phyloP scores from a whole-genome alignment of 2,329 filamentous ascomycete species.

The Exutisphaerella laricina region DNA sequence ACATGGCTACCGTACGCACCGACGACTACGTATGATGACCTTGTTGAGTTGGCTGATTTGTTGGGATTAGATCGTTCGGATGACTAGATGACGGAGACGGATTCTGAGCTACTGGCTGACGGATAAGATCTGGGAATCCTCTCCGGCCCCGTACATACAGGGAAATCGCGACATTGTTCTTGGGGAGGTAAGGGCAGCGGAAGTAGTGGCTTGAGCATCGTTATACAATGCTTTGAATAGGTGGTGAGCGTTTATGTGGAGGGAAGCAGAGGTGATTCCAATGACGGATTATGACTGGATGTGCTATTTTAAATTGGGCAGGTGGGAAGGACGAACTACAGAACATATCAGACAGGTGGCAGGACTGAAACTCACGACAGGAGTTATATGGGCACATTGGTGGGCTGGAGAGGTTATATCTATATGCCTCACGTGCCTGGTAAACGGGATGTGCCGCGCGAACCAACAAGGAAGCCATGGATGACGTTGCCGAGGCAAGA shows the following conservation, averaged over 20 bases:
- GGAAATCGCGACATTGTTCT: too few species aligned
- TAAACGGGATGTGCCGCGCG: background rate
- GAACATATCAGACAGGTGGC: too few species aligned
- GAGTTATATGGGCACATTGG: too few species aligned
- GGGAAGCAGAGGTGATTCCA: too few species aligned
- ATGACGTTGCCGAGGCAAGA: constrained; percentile 1
- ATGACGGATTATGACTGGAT: too few species aligned
- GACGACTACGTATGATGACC: background rate
- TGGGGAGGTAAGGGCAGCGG: too few species aligned
- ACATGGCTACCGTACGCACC: constrained; percentile 8
- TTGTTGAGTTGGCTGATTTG: constrained; percentile 2
- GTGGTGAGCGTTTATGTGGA: too few species aligned
- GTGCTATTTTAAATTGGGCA: too few species aligned
- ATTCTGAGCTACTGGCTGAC: constrained; percentile 4
- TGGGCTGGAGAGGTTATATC: too few species aligned
- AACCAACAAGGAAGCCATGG: background rate
- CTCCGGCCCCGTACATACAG: constrained; percentile 3
- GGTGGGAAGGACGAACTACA: too few species aligned
- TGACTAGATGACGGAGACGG: constrained; percentile 10
- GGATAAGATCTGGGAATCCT: constrained; percentile 5
- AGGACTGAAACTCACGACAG: constrained; percentile 1
- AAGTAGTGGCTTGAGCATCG: too few species aligned
- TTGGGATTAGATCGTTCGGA: constrained; percentile 7
- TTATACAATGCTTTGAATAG: too few species aligned
- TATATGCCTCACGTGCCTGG: background rate